A percentile compares a stretch with the other conserved stretches of the same genome.
Conservation (phyloP, 176 grass and related monocot genomes). For the Puccinellia tenuiflora region DNA sequence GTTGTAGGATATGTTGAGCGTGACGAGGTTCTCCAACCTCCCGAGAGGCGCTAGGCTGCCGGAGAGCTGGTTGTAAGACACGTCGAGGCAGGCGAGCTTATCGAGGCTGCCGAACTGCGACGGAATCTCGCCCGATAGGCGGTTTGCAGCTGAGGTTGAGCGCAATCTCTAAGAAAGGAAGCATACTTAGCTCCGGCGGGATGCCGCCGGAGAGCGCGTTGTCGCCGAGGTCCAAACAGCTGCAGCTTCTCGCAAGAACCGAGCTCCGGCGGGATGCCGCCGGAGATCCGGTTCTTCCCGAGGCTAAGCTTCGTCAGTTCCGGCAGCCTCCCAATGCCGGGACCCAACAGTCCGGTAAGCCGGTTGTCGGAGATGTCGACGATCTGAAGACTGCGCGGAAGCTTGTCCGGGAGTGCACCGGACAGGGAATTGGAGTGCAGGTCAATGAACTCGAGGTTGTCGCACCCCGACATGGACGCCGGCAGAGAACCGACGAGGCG, state of each 20-base stretch:
- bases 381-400: constrained; percentile 73
- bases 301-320: constrained; percentile 84
- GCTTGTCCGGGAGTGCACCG: constrained; percentile 46
- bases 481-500: constrained; percentile 56
- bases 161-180: constrained; percentile 69
- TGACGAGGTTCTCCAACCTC: constrained; percentile 70
- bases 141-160: constrained; percentile 93
- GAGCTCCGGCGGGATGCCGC: constrained; percentile 62
- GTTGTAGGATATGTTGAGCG: constrained; percentile 87
- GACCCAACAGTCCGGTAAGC: constrained; percentile 48
- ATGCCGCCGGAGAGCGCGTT: constrained; percentile 72
- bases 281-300: constrained; percentile 55
- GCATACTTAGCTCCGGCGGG: constrained; percentile 58
- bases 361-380: constrained; percentile 77
- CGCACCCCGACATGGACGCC: constrained; percentile 52
- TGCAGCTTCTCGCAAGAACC: constrained; percentile 82
- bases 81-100: constrained; percentile 75
- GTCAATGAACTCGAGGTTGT: constrained; percentile 83
- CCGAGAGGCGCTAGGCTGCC: constrained; percentile 50
- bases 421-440: constrained; percentile 81
- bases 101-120: constrained; percentile 47
- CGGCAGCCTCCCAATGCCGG: constrained; percentile 49
- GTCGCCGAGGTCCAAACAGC: constrained; percentile 65
- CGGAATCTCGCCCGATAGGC: constrained; percentile 70
- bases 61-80: constrained; percentile 76